phyloP scores from a whole-genome alignment of 176 grass and related monocot species.

The Eremochloa ophiuroides region DNA sequence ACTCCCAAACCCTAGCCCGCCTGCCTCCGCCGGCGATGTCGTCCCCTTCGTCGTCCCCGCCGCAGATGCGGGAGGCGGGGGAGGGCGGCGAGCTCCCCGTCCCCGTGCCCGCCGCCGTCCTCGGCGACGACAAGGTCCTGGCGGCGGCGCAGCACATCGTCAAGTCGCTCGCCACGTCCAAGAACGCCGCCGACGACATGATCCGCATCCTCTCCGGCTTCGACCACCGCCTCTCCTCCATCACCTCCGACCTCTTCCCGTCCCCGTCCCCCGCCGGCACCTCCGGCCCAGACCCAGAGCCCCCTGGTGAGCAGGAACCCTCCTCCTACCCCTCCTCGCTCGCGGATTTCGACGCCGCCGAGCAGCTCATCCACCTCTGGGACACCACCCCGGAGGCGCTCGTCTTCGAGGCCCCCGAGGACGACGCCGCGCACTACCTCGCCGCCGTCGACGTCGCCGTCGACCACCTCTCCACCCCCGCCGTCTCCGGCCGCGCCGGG shows the following conservation, averaged over 20 bases:
- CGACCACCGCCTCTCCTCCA: conserved; percentile 83
- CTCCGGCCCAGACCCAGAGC: background rate
- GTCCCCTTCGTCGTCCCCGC: conserved; percentile 9
- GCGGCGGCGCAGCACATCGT: conserved; percentile 98
- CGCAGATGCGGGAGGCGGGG: background rate
- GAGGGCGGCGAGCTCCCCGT: background rate
- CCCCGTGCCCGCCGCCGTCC: conserved; percentile 31
- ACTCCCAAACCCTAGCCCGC: conserved; percentile 38
- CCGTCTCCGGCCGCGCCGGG: conserved; percentile 26
- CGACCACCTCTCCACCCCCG: conserved; percentile 4
- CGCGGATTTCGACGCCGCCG: conserved; percentile 46
- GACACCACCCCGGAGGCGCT: conserved; percentile 63
- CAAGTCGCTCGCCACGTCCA: conserved; percentile 90
- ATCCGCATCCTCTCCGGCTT: conserved; percentile 97
- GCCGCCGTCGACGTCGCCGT: conserved; percentile 43
- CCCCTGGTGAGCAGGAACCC: background rate
- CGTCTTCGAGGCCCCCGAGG: conserved; percentile 63
- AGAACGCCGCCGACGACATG: conserved; percentile 99
- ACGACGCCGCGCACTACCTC: conserved; percentile 54
- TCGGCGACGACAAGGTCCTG: conserved; percentile 75
- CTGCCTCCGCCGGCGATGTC: conserved; percentile 9
- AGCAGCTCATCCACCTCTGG: conserved; percentile 71
- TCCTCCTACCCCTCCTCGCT: background rate
- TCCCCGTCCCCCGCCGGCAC: conserved; percentile 11
- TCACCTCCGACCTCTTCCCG: conserved; percentile 54